A percentile compares a stretch with the other conserved stretches of the same genome.
phyloP scores from a whole-genome alignment of 1,139 yeast genomes.

The Geotrichum citri-aurantii region DNA sequence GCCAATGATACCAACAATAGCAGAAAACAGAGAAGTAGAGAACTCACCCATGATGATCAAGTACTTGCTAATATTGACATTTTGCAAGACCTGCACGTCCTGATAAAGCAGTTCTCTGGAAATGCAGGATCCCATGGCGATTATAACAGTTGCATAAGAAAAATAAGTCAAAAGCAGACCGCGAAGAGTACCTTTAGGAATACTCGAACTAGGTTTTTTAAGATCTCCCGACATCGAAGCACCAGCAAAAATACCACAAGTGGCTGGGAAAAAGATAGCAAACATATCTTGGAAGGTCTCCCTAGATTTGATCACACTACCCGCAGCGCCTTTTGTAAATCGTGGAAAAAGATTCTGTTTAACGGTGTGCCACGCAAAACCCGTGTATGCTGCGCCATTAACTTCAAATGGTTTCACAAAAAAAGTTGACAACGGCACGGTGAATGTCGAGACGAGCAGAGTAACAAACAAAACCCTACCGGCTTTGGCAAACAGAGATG shows the following conservation, averaged over 20 bases:
- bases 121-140: conserved; percentile 71
- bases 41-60: conserved; percentile 81
- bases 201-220: conserved; percentile 74
- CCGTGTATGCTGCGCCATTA: conserved; percentile 51
- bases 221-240: conserved; percentile 98
- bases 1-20: conserved; percentile 91
- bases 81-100: conserved; percentile 80
- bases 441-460: conserved; percentile 64
- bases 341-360: conserved; percentile 63
- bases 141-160: conserved; percentile 67
- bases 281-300: conserved; percentile 81
- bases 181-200: conserved; percentile 83
- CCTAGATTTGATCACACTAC: conserved; percentile 57
- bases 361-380: conserved; percentile 63
- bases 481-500: conserved; percentile 75
- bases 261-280: conserved; percentile 95
- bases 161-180: conserved; percentile 72
- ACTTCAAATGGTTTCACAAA: conserved; percentile 56
- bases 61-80: conserved; percentile 64
- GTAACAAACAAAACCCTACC: conserved; percentile 70
- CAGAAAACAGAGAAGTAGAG: conserved; percentile 83
- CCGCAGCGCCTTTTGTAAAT: conserved; percentile 88
- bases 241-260: conserved; percentile 98
- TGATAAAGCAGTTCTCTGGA: conserved; percentile 69
- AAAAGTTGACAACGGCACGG: conserved; percentile 74